These are phyloP conservation scores for Hemisphaericaspora xylofermentans DNA, from an alignment of 1,139 yeast genomes.

Conservation along the genomic window DNA sequence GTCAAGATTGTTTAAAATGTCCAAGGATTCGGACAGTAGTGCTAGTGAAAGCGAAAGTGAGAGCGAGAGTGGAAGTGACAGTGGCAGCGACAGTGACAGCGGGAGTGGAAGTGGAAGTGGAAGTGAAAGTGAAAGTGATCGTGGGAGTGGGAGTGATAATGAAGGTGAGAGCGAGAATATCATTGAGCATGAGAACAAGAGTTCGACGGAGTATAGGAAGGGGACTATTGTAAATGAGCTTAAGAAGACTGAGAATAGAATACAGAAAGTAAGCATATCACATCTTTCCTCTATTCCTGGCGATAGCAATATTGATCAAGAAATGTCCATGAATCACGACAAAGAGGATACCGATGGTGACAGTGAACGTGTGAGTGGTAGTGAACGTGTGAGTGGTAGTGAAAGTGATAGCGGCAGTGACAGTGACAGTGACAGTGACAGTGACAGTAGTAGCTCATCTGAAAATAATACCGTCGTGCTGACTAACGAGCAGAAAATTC, in stretches of 20 bases:
- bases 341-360: not conserved
- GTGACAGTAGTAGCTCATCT: not conserved
- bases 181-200: not conserved
- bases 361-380: constrained; percentile 7
- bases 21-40: constrained; percentile 3
- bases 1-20: constrained; percentile 1
- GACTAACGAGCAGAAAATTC: too few relatives aligned
- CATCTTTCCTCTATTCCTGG: too few relatives aligned
- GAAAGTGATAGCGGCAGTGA: constrained; percentile 5
- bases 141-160: constrained; percentile 7
- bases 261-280: constrained; percentile 8
- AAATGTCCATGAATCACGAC: not conserved
- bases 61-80: constrained; percentile 5
- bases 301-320: too few relatives aligned
- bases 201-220: not conserved
- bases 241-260: constrained; percentile 2
- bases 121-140: constrained; percentile 8
- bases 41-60: constrained; percentile 1
- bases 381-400: constrained; percentile 8
- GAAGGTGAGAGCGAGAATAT: constrained; percentile 6
- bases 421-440: not conserved
- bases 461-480: too few relatives aligned
- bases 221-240: too few relatives aligned
- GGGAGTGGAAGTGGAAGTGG: constrained; percentile 11
- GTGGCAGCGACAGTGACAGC: constrained; percentile 9